Evolutionary conservation across 2,329 filamentous ascomycete genomes (phyloP).

Genomic region (Nigrospora sphaerica): DNA sequence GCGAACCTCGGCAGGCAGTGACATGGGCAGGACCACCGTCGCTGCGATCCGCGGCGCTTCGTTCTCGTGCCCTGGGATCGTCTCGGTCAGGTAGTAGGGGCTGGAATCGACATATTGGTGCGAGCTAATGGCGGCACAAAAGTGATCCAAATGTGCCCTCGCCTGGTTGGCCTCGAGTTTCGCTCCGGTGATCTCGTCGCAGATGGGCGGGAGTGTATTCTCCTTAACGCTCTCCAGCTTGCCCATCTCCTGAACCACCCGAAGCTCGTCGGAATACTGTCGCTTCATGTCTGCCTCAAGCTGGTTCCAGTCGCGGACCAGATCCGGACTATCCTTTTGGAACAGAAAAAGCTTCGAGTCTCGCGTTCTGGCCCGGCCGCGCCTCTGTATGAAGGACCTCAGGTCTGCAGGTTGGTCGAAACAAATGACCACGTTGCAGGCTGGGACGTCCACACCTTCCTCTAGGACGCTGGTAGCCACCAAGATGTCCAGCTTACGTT

Average conservation of each 20-base stretch:
- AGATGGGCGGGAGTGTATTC: slow-evolving; percentile 24
- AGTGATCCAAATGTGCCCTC: slow-evolving; percentile 71
- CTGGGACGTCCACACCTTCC: slow-evolving; percentile 61
- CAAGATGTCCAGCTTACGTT: slow-evolving; percentile 48
- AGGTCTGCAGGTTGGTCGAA: slow-evolving; percentile 42
- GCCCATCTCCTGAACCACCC: slow-evolving; percentile 37
- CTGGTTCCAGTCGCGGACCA: slow-evolving; percentile 47
- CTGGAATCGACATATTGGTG: slow-evolving; percentile 54
- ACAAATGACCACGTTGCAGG: slow-evolving; percentile 55
- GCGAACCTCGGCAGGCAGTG: slow-evolving; percentile 57
- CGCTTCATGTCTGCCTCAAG: slow-evolving; percentile 69
- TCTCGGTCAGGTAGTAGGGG: slow-evolving; percentile 59
- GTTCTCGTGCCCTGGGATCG: slow-evolving; percentile 5
- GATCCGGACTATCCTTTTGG: slow-evolving; percentile 15
- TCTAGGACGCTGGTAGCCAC: slow-evolving; percentile 59
- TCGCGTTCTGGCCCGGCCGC: slow-evolving; percentile 43
- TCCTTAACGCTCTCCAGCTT: slow-evolving; percentile 37
- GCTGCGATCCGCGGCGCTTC: slow-evolving; percentile 37
- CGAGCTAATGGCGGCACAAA: slow-evolving; percentile 58
- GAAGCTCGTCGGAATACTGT: slow-evolving; percentile 58
- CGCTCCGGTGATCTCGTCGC: slow-evolving; percentile 44
- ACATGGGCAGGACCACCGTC: slow-evolving; percentile 63
- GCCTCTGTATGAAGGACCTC: slow-evolving; percentile 53
- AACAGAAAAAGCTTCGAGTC: slow-evolving; percentile 40
- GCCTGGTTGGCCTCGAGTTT: slow-evolving; percentile 67